Conservation (phyloP, 441 rosid species). For the Francoa sonchifolia region DNA sequence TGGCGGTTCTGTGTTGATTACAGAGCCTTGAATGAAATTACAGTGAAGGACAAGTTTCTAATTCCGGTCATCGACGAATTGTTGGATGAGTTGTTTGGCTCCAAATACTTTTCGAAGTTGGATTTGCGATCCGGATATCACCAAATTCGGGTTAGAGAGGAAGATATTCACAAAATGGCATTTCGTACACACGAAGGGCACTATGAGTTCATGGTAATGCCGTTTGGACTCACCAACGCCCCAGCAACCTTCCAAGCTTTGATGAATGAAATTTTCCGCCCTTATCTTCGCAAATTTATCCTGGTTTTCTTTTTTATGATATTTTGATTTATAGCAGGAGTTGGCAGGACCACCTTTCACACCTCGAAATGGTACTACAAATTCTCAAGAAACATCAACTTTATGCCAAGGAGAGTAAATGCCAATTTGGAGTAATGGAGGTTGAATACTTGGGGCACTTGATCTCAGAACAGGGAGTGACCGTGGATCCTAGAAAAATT, state of each 20-base stretch:
- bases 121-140: not conserved
- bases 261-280: not conserved
- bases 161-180: not conserved
- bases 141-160: not conserved
- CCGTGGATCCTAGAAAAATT: not conserved
- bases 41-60: not conserved
- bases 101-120: not conserved
- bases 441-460: not conserved
- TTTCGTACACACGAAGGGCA: not conserved
- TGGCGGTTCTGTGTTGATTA: not conserved
- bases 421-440: not conserved
- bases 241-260: not conserved
- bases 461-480: not conserved
- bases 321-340: not conserved
- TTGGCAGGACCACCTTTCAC: not conserved
- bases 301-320: not conserved
- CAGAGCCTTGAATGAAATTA: not conserved
- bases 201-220: slow-evolving; percentile 1
- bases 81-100: not conserved
- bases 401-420: not conserved
- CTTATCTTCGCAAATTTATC: not conserved
- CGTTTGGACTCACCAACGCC: not conserved
- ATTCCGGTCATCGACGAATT: not conserved
- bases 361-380: not conserved
- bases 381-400: not conserved